Base-by-base conservation (phyloP, 768 basidiomycete species). In the Omphalotus guepiniiformis region DNA sequence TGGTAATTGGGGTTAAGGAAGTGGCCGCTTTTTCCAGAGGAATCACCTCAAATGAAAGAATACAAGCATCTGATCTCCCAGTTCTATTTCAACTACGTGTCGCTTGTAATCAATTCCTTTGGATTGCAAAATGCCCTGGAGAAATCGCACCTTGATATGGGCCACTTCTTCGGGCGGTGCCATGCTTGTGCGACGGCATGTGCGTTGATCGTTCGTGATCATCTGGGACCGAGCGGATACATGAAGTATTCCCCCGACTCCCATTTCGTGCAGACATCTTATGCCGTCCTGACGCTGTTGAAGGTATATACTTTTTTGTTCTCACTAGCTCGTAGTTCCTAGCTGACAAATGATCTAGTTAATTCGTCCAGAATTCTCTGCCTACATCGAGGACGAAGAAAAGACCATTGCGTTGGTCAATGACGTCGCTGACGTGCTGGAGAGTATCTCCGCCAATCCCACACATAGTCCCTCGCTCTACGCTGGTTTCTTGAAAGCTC, bases 71-170 rank as follows among this genome's bases (percentile, higher is more conserved):
- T 75, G 41, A 78, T 80, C 34, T 74, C 78, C 22, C 70, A 78
- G 54, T 94, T 93, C 60, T 92, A 91, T 62, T 87, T 79, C 67
- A 79, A 90, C 61, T 95, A 95, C 58, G 80, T 85, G 21, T 79
- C 81, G 67, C 78, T 99, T 42, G 89, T 96, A 29, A 70, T 97
- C 49, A 93, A 96, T 61, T 95, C 94, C 1, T 99, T 99, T 56
- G 95, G 95, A 9, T 75, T 99, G 35, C 94, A 99, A 64, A 89
- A 95, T 59, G 92, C 95, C n/a, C 68, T 97, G 47, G 94, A 95
- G 65, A 76, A 79, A 16, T 74, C 79, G 3, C 66, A 77, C 1
- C 65, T 87, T 35, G 82, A 93, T 58, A 83, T 89, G 34, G 83
- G 83, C 0, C 83, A 93, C 66, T 93, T 93, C 69, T 92, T 93